These are phyloP conservation scores for Prunus kanzakura DNA, from an alignment of 306 rosid genomes.

Conservation along the genomic window DNA sequence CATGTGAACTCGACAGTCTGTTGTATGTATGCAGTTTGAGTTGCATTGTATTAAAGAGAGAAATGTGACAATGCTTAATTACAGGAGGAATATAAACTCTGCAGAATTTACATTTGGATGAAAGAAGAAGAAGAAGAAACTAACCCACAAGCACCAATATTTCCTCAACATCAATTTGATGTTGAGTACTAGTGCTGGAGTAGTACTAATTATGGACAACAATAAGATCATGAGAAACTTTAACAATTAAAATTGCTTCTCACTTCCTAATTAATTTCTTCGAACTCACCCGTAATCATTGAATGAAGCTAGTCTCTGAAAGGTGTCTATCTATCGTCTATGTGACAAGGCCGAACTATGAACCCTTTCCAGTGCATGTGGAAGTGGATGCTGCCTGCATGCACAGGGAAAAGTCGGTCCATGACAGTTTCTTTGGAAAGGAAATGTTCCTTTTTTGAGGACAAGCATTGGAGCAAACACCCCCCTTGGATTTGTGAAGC, in stretches of 20 bases:
- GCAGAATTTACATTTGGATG: neutral
- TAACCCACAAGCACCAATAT: neutral
- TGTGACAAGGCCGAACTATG: neutral
- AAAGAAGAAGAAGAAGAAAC: neutral
- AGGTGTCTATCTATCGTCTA: neutral
- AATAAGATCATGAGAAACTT: neutral
- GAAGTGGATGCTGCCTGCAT: neutral
- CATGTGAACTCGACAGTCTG: neutral
- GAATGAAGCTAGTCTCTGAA: neutral
- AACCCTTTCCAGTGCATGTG: neutral
- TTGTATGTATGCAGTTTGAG: neutral
- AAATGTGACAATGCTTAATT: neutral
- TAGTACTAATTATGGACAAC: neutral
- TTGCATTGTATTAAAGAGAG: neutral
- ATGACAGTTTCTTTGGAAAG: conserved; percentile 20
- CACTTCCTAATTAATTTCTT: neutral
- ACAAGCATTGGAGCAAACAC: neutral
- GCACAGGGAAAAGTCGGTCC: neutral
- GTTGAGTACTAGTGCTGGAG: neutral
- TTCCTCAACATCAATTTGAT: neutral
- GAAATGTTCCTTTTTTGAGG: conserved; percentile 23
- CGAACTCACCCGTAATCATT: neutral
- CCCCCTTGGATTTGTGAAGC: conserved; percentile 19
- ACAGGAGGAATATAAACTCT: neutral
- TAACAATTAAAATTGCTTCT: neutral